These are phyloP conservation scores for Tolypocladium endophyticum DNA, from an alignment of 2,329 filamentous ascomycete genomes.

Conservation along the genomic window DNA sequence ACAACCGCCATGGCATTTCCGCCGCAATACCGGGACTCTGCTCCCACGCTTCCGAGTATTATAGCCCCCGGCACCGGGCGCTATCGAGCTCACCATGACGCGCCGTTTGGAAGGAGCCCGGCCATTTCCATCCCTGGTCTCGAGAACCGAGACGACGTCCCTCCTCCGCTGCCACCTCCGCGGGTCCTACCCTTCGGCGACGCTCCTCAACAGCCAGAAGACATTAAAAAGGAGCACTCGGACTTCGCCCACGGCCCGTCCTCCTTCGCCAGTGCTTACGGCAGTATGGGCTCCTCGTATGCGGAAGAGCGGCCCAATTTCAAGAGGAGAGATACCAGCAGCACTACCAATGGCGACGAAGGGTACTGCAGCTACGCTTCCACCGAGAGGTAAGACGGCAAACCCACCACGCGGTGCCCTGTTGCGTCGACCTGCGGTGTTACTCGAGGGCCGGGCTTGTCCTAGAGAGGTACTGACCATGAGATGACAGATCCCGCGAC, in stretches of 20 bases:
- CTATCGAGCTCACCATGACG: slow-evolving; percentile 19
- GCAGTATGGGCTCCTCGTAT: slow-evolving; percentile 25
- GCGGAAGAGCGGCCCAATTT: slow-evolving; percentile 23
- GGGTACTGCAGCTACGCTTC: slow-evolving; percentile 33
- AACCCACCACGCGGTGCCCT: not conserved
- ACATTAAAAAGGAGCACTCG: slow-evolving; percentile 17
- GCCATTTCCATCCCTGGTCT: slow-evolving; percentile 33
- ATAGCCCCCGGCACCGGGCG: slow-evolving; percentile 19
- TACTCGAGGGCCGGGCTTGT: not conserved
- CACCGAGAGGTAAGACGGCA: slow-evolving; percentile 21
- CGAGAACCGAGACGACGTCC: slow-evolving; percentile 20
- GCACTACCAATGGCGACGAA: slow-evolving; percentile 25
- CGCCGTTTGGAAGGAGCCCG: slow-evolving; percentile 20
- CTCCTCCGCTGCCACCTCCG: slow-evolving; percentile 37
- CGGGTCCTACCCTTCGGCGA: slow-evolving; percentile 24
- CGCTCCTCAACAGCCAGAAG: slow-evolving; percentile 17
- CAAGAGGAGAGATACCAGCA: slow-evolving; percentile 18
- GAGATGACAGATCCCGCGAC: slow-evolving; percentile 26
- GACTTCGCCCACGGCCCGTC: slow-evolving; percentile 15
- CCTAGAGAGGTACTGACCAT: not conserved
- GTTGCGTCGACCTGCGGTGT: not conserved
- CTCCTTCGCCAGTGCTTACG: slow-evolving; percentile 26
- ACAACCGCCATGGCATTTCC: slow-evolving; percentile 22
- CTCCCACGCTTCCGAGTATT: slow-evolving; percentile 25
- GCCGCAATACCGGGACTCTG: slow-evolving; percentile 23